These are phyloP conservation scores for Kodamaea kaohsiungensis DNA, from an alignment of 805 yeast species.

Conservation along the genomic window DNA sequence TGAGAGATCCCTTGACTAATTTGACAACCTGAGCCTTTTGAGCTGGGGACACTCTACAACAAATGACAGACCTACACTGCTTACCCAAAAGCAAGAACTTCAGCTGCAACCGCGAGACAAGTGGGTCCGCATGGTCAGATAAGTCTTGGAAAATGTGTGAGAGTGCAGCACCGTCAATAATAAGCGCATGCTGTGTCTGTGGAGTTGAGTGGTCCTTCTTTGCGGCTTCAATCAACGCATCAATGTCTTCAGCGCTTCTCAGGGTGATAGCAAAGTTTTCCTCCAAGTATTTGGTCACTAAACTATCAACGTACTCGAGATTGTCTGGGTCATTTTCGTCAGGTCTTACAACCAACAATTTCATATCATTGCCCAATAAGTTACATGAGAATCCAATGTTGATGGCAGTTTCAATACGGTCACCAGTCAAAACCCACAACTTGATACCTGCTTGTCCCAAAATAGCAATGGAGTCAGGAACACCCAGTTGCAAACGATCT, in stretches of 20 bases:
- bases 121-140: conserved; percentile 36
- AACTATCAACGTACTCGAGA: conserved; percentile 31
- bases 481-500: conserved; percentile 83
- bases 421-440: conserved; percentile 86
- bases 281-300: conserved; percentile 48
- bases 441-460: conserved; percentile 78
- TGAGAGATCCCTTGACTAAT: conserved; percentile 69
- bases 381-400: conserved; percentile 87
- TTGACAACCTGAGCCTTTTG: conserved; percentile 85
- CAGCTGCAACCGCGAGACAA: conserved; percentile 17
- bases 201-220: conserved; percentile 66
- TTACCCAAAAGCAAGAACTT: conserved; percentile 73
- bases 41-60: conserved; percentile 88
- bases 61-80: conserved; percentile 77
- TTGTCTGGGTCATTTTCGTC: conserved; percentile 39
- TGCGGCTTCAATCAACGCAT: conserved; percentile 48
- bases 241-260: conserved; percentile 25
- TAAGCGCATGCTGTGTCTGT: conserved; percentile 62
- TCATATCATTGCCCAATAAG: conserved; percentile 73
- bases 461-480: conserved; percentile 74
- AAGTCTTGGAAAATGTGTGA: conserved; percentile 46
- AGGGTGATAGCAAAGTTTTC: conserved; percentile 49
- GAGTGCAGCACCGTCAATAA: conserved; percentile 81
- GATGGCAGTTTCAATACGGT: conserved; percentile 86
- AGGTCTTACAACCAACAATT: conserved; percentile 63